phyloP scores from a whole-genome alignment of 257 asterid genomes.

The Solanum chmielewskii region DNA sequence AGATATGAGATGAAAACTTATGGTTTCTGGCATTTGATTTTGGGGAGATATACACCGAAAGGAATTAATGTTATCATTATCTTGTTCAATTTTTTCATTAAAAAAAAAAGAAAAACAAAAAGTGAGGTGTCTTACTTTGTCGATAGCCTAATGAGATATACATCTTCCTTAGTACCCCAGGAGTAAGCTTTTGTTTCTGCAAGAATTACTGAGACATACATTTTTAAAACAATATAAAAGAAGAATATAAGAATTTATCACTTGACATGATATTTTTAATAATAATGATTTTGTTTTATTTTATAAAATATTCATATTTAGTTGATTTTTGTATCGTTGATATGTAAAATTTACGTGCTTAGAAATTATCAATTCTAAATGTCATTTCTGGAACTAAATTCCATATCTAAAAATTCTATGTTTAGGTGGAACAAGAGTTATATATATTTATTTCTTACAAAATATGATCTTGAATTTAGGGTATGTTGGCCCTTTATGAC shows the following conservation, averaged over 20 bases:
- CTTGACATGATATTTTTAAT: neutral
- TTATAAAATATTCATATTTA: neutral
- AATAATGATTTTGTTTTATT: neutral
- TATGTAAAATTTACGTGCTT: neutral
- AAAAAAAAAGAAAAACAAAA: too few relatives aligned
- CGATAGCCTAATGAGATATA: neutral
- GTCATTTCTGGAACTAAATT: neutral
- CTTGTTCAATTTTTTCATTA: too few relatives aligned
- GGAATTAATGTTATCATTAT: too few relatives aligned
- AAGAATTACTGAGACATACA: neutral
- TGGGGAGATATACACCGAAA: too few relatives aligned
- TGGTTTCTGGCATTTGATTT: too few relatives aligned
- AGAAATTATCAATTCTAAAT: neutral
- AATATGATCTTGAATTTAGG: too few relatives aligned
- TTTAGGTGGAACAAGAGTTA: too few relatives aligned
- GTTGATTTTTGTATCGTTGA: neutral
- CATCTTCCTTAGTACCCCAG: neutral
- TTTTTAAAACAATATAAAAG: neutral
- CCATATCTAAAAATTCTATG: neutral
- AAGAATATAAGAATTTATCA: neutral
- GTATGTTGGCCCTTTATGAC: too few relatives aligned
- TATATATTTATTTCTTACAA: neutral
- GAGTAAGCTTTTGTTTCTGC: neutral
- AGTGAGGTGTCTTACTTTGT: neutral
- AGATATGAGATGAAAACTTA: too few relatives aligned